Evolutionary conservation across 2,329 filamentous ascomycete species (phyloP), one percentile per base, ranked within the genome.

Genomic region (Scedosporium boydii): DNA sequence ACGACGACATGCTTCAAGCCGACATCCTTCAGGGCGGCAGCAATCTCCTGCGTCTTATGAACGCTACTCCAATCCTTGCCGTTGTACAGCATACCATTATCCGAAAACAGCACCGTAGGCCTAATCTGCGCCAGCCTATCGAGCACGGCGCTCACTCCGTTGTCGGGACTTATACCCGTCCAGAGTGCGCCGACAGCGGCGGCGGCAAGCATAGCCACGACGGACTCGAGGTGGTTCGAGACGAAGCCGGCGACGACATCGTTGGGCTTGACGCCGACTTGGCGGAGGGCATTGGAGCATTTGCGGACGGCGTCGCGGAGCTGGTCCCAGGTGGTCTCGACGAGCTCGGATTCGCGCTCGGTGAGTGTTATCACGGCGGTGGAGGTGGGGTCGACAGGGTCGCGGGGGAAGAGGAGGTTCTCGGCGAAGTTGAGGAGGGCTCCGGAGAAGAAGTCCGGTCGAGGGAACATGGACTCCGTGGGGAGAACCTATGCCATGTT

Each of bases 101-200:
- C 93, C 1, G 90, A 87, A 70, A 97, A 96, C 3, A 98, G 77
- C 0, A 96, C 76, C 64, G 84, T 86, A 3, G 95, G 93, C 64
- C 87, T 84, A 67, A 98, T 95, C 77, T 98, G 95, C 56, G 83
- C 82, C 64, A 98, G 77, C 6, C 95, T 84, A 72, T 98, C 95
- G 27, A 98, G 77, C 0, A 98, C 93, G 16, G 93, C 93, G 68
- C 90, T 91, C 1, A 96, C 90, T 10, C 93, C 93, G 16, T 89
- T 96, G 73, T 98, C 93, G 2, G 93, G 92, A 69, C 90, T 96
- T 58, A 97, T 91, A 6, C 90, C 90, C 0, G 93, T 96, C 93
- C 93, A 98, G 44, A 96, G 84, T 16, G 90, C 93, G 34, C 95
- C 95, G 2, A 97, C 74, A 1, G 90, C 86, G 0, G 91, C 87